These are phyloP conservation scores for Dimocarpus longan DNA, from an alignment of 345 rosid species.

Conservation along the genomic window DNA sequence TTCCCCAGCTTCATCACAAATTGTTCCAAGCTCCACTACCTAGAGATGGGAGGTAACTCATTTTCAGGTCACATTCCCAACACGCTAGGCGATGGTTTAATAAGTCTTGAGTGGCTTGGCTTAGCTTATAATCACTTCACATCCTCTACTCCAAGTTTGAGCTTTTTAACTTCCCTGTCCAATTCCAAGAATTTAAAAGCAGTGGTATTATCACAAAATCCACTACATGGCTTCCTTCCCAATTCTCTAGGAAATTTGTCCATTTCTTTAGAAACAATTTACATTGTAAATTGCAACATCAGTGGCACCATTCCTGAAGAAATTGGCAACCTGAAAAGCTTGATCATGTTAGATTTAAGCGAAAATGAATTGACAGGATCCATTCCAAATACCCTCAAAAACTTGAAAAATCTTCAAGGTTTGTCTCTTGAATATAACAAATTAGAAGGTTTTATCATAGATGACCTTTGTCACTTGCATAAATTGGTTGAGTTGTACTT, in stretches of 20 bases:
- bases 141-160: background rate
- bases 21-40: background rate
- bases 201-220: background rate
- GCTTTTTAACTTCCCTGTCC: slow-evolving; percentile 18
- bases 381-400: slow-evolving; percentile 13
- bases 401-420: background rate
- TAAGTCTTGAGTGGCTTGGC: background rate
- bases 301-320: slow-evolving; percentile 19
- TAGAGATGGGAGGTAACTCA: background rate
- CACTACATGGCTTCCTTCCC: slow-evolving; percentile 16
- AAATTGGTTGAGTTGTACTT: background rate
- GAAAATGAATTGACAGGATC: slow-evolving; percentile 13
- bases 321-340: slow-evolving; percentile 8
- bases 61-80: slow-evolving; percentile 17
- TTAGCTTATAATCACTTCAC: background rate
- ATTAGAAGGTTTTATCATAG: slow-evolving; percentile 11
- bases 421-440: background rate
- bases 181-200: slow-evolving; percentile 8
- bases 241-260: slow-evolving; percentile 12
- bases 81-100: slow-evolving; percentile 8
- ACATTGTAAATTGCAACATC: background rate
- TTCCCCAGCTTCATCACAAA: background rate
- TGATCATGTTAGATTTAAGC: background rate
- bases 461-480: slow-evolving; percentile 4
- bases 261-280: background rate